Conservation (phyloP, 1,284 basidiomycete species). For the Caloboletus inedulis region DNA sequence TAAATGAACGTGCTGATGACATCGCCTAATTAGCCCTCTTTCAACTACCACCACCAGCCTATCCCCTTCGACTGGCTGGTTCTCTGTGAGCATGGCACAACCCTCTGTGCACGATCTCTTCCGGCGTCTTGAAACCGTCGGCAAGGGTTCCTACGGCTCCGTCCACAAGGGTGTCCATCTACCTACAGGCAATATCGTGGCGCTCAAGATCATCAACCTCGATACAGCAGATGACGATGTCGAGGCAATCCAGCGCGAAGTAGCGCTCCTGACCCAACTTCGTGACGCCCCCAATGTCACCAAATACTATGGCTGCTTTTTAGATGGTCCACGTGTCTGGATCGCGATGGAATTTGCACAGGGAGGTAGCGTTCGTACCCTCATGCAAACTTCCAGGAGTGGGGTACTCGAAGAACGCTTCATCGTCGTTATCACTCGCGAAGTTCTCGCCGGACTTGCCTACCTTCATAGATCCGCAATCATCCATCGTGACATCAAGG, state of each 20-base stretch:
- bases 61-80: neutral
- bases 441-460: conserved; percentile 81
- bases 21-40: neutral
- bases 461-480: conserved; percentile 93
- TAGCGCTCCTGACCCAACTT: conserved; percentile 88
- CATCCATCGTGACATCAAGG: conserved; percentile 96
- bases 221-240: conserved; percentile 98
- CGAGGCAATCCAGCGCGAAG: conserved; percentile 94
- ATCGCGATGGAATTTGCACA: conserved; percentile 99
- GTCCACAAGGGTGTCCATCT: conserved; percentile 93
- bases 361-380: conserved; percentile 90
- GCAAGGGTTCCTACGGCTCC: conserved; percentile 94
- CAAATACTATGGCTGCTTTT: conserved; percentile 93
- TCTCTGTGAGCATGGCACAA: conserved; percentile 35
- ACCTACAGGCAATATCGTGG: conserved; percentile 82
- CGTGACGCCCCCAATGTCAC: conserved; percentile 90
- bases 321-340: conserved; percentile 95
- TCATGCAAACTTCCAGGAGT: conserved; percentile 82
- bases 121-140: conserved; percentile 73
- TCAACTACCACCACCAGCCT: conserved; percentile 1
- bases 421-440: conserved; percentile 84
- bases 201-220: conserved; percentile 97
- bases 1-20: neutral
- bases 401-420: conserved; percentile 88
- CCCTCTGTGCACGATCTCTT: conserved; percentile 58